phyloP scores from a whole-genome alignment of 176 grass and related monocot species.

The Aegilops longissima region DNA sequence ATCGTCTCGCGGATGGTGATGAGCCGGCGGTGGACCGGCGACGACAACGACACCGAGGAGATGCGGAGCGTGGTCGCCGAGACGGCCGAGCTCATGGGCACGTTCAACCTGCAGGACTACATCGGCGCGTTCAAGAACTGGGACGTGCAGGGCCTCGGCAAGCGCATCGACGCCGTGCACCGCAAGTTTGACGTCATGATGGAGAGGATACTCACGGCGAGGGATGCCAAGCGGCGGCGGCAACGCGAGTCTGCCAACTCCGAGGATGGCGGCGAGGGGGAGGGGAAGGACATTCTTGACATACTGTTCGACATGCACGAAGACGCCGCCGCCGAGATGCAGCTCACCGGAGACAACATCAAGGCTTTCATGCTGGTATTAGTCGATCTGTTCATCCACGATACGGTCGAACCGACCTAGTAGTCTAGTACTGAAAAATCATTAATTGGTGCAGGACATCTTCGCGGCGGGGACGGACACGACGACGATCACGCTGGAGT shows the following conservation, averaged over 20 bases:
- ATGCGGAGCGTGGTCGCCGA: constrained; percentile 37
- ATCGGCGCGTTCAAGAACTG: constrained; percentile 49
- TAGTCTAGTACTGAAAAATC: background rate
- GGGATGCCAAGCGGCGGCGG: constrained; percentile 19
- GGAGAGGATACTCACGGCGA: constrained; percentile 46
- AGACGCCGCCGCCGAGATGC: constrained; percentile 44
- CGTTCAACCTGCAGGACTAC: constrained; percentile 69
- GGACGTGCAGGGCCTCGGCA: constrained; percentile 67
- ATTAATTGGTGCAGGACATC: constrained; percentile 38
- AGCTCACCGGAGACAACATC: constrained; percentile 53
- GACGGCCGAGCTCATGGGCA: constrained; percentile 52
- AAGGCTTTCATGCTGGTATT: constrained; percentile 70
- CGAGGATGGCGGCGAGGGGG: background rate
- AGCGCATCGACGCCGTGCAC: constrained; percentile 45
- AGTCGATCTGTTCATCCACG: background rate
- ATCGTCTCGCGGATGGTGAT: constrained; percentile 58
- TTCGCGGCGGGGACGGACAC: constrained; percentile 70
- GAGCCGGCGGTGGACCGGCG: constrained; percentile 48
- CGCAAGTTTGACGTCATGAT: constrained; percentile 62
- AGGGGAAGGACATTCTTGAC: constrained; percentile 40
- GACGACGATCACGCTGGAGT: constrained; percentile 60
- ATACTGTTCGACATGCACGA: constrained; percentile 61
- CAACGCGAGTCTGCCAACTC: background rate
- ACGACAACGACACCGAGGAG: constrained; percentile 46
- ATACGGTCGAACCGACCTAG: background rate